A percentile compares a stretch with the other conserved stretches of the same genome.
These are phyloP conservation scores for Aspergillus terreus DNA, from an alignment of 2,329 filamentous ascomycete species.

Conservation along the genomic window DNA sequence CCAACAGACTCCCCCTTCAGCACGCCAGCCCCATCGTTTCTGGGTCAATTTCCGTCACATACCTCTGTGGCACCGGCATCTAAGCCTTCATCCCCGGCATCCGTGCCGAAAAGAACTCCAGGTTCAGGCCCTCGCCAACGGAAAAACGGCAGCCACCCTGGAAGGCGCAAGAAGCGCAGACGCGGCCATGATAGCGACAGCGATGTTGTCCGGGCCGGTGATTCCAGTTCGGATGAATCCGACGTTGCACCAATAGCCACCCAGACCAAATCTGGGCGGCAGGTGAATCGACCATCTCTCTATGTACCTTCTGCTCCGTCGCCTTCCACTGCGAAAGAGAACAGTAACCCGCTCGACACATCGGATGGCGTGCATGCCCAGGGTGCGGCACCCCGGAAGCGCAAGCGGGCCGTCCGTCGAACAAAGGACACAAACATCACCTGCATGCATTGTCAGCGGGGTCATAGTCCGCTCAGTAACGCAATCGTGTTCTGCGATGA, in stretches of 20 bases:
- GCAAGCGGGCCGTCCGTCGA: slow-evolving; percentile 51
- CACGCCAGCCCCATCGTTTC: neutral
- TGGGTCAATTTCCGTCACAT: slow-evolving; percentile 3
- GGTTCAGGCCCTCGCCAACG: slow-evolving; percentile 13
- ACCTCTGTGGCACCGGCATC: slow-evolving; percentile 1
- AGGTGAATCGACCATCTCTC: slow-evolving; percentile 62
- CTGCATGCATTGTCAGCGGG: slow-evolving; percentile 70
- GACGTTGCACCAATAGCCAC: slow-evolving; percentile 56
- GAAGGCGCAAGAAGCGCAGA: slow-evolving; percentile 21
- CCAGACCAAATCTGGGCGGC: slow-evolving; percentile 71
- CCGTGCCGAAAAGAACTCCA: slow-evolving; percentile 6
- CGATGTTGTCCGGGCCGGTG: slow-evolving; percentile 32
- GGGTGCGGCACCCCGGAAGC: slow-evolving; percentile 47
- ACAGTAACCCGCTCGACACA: slow-evolving; percentile 7
- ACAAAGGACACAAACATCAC: slow-evolving; percentile 44
- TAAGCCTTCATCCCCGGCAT: slow-evolving; percentile 4
- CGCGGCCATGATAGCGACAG: slow-evolving; percentile 27
- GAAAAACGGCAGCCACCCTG: slow-evolving; percentile 11
- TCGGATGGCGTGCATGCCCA: slow-evolving; percentile 11
- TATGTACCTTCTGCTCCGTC: slow-evolving; percentile 51
- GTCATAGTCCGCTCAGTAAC: slow-evolving; percentile 68
- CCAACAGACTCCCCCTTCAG: neutral
- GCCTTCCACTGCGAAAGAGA: slow-evolving; percentile 16
- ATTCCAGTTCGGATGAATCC: slow-evolving; percentile 37
- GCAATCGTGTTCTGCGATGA: slow-evolving; percentile 83